Conservation (phyloP, 176 grass and related monocot genomes). For the Phragmites australis region DNA sequence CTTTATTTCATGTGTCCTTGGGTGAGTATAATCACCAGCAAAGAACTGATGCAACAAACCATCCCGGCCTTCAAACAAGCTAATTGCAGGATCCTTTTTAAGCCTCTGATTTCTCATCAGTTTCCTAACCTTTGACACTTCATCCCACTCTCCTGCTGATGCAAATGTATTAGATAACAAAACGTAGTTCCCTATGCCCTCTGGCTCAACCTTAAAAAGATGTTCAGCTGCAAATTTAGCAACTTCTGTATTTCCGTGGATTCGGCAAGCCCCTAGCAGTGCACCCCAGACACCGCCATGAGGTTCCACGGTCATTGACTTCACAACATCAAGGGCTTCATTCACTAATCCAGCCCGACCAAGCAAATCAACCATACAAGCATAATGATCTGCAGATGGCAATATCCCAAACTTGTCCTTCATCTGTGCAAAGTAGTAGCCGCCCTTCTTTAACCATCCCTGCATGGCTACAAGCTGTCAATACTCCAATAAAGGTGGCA, state of each 20-base stretch:
- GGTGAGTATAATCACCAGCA: constrained; percentile 60
- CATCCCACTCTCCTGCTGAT: constrained; percentile 69
- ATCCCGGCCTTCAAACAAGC: constrained; percentile 66
- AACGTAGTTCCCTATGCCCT: constrained; percentile 67
- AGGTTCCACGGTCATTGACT: constrained; percentile 54
- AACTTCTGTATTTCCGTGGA: constrained; percentile 58
- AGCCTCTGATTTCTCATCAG: constrained; percentile 56
- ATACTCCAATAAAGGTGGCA: constrained; percentile 63
- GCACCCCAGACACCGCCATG: constrained; percentile 69
- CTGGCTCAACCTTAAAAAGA: constrained; percentile 70
- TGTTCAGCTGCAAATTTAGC: constrained; percentile 59
- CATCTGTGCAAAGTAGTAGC: constrained; percentile 65
- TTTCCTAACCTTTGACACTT: constrained; percentile 62
- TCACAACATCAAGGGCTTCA: constrained; percentile 64
- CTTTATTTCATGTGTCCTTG: constrained; percentile 55
- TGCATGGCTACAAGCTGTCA: constrained; percentile 65
- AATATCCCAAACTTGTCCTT: constrained; percentile 62
- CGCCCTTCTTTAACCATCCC: constrained; percentile 71
- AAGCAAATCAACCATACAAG: constrained; percentile 83
- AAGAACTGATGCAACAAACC: constrained; percentile 71
- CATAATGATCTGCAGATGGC: constrained; percentile 67
- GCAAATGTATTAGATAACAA: constrained; percentile 65
- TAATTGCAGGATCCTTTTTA: constrained; percentile 69
- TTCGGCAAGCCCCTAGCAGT: constrained; percentile 60
- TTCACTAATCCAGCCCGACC: constrained; percentile 65